Evolutionary conservation across 805 yeast genomes (phyloP).

Genomic region (Yarrowia keelungensis): DNA sequence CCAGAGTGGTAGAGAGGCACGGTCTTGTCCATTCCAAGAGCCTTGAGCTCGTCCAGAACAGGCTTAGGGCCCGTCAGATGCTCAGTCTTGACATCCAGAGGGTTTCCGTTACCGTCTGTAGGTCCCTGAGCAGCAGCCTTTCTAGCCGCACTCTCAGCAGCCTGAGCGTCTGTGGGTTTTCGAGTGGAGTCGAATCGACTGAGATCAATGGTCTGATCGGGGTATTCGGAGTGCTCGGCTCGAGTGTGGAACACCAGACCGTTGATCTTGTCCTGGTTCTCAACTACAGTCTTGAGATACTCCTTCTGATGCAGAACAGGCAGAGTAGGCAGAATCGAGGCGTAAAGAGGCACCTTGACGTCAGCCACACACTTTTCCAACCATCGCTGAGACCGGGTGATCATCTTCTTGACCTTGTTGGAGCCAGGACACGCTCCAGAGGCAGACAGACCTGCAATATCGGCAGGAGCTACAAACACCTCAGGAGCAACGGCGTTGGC

Average conservation of each 20-base stretch:
- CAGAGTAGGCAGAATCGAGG: constrained; percentile 49
- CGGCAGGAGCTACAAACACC: constrained; percentile 50
- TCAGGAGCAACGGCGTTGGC: constrained; percentile 47
- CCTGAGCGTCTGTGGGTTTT: constrained; percentile 5
- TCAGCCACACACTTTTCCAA: constrained; percentile 42
- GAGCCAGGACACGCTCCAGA: constrained; percentile 49
- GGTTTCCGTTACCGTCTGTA: constrained; percentile 33
- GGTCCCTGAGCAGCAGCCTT: constrained; percentile 33
- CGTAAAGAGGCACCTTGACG: constrained; percentile 44
- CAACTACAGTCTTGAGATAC: constrained; percentile 42
- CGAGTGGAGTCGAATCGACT: constrained; percentile 39
- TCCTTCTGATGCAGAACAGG: constrained; percentile 42
- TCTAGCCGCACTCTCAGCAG: constrained; percentile 19
- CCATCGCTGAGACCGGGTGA: constrained; percentile 50
- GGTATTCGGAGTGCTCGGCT: constrained; percentile 40
- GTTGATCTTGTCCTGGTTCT: constrained; percentile 33
- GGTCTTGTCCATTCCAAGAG: constrained; percentile 5
- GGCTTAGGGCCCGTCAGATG: constrained; percentile 21
- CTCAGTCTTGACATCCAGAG: constrained; percentile 17
- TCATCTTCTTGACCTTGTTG: constrained; percentile 51
- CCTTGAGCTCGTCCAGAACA: constrained; percentile 23
- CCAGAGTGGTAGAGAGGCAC: constrained; percentile 38
- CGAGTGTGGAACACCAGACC: constrained; percentile 40
- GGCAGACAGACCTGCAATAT: constrained; percentile 45
- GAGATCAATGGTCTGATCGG: constrained; percentile 27